Base-by-base conservation (phyloP, 1,284 basidiomycete species). In the Marasmius oreades region DNA sequence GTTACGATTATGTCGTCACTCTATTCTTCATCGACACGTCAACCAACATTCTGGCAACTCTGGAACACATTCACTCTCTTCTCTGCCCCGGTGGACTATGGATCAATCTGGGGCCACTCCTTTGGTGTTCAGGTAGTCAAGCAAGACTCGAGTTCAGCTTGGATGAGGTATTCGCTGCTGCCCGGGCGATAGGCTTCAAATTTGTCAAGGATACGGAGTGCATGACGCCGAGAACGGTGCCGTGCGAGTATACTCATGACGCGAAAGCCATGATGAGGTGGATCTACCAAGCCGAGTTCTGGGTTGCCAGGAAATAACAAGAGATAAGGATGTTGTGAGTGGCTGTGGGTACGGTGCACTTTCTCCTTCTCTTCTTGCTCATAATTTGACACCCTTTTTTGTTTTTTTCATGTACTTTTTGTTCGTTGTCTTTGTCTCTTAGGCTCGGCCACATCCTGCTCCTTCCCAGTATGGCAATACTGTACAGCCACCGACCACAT, bases 21-120 rank as follows among this genome's bases (percentile, higher is more conserved):
- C 73, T 87, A 10, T 88, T 86, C 72, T 88, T 88, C 73, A 82
- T 88, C 65, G 84, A 85, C 71, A 87, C 85, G 11, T 84, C 85
- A 0, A 67, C 78, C 45, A 84, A 87, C 64, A 73, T 81, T 20
- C 71, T 86, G 55, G 67, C 77, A 6, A 81, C 82, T 2, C 68
- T 82, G 53, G 70, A 76, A 51, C 79, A 84, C 24, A 82, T 86
- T 31, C 71, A 81, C 63, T 34, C 62, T 14, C 72, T 86, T 22
- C 73, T 86, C 14, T 74, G 74, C 31, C 79, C 81, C 0, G 81
- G 82, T 3, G 86, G 85, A 1, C 73, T 68, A 5, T 88, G 85
- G 85, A 79, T 88, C 64, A 88, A 88, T 63, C 72, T 86, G 2
- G 86, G 85, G 0, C 86, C 85, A 6, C 67, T 88, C 22, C 71